phyloP scores from a whole-genome alignment of 495 filamentous ascomycete genomes.

The Penicillium salamii region DNA sequence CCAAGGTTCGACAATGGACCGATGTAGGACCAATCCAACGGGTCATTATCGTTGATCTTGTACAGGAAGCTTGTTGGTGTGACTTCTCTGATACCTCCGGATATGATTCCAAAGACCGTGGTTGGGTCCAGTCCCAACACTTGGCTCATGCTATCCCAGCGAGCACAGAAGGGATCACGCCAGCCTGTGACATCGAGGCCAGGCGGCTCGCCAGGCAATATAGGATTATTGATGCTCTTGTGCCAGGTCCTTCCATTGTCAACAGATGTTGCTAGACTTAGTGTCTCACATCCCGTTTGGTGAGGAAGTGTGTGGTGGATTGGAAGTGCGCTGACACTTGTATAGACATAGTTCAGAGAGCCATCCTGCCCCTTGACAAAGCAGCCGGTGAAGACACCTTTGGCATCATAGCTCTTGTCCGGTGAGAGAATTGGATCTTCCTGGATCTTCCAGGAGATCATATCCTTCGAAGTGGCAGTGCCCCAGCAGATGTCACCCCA shows the following conservation, averaged over 20 bases:
- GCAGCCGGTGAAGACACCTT: conserved; percentile 18
- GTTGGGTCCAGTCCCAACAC: not conserved
- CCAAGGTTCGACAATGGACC: not conserved
- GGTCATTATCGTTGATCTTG: not conserved
- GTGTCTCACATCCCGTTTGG: not conserved
- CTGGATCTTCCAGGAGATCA: conserved; percentile 9
- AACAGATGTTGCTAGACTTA: conserved; percentile 10
- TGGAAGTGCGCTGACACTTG: conserved; percentile 12
- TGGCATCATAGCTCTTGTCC: conserved; percentile 7
- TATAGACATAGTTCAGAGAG: conserved; percentile 12
- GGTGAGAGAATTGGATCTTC: conserved; percentile 7
- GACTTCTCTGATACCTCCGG: conserved; percentile 6
- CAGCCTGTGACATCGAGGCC: conserved; percentile 14
- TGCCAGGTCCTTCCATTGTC: conserved; percentile 11
- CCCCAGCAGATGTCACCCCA: conserved; percentile 19
- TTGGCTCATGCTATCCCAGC: conserved; percentile 9
- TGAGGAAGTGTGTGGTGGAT: conserved; percentile 15
- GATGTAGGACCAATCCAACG: not conserved
- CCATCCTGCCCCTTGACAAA: conserved; percentile 5
- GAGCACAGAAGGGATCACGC: conserved; percentile 8
- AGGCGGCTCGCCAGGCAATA: conserved; percentile 11
- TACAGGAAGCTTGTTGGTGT: conserved; percentile 12
- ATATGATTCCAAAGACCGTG: conserved; percentile 9
- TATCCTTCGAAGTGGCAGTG: conserved; percentile 10
- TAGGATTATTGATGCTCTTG: conserved; percentile 10